These are phyloP conservation scores for Xenoacremonium recifei DNA, from an alignment of 2,329 filamentous ascomycete species.

Conservation along the genomic window DNA sequence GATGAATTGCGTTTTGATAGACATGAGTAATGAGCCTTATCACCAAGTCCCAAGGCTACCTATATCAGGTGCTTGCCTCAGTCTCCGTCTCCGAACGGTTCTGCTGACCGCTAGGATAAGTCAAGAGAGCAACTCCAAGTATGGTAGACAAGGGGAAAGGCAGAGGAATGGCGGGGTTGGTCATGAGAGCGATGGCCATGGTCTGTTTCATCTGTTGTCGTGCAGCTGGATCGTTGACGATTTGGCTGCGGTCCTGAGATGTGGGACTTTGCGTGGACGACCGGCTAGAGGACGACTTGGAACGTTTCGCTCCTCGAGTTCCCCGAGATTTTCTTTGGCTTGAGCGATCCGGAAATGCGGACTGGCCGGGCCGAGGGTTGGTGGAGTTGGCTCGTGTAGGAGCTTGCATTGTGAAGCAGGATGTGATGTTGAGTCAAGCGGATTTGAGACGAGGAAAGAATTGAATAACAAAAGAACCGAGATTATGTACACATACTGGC, in stretches of 20 bases:
- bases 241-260: background rate
- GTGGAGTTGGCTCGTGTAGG: no score
- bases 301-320: constrained; percentile 7
- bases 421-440: no score
- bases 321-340: constrained; percentile 1
- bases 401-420: no score
- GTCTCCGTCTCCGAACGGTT: background rate
- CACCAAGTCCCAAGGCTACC: background rate
- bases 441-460: no score
- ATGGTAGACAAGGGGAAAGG: constrained; percentile 11
- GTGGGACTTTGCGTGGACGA: background rate
- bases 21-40: no score
- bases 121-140: constrained; percentile 9
- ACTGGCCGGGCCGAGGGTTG: no score
- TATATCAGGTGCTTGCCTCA: background rate
- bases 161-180: constrained; percentile 10
- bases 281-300: background rate
- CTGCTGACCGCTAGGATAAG: constrained; percentile 5
- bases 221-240: constrained; percentile 11
- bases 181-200: constrained; percentile 14
- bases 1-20: no score
- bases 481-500: no score
- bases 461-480: no score
- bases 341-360: no score
- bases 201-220: constrained; percentile 18